phyloP scores from a whole-genome alignment of 371 early-diverging fungal species.

The Mucor saturninus region DNA sequence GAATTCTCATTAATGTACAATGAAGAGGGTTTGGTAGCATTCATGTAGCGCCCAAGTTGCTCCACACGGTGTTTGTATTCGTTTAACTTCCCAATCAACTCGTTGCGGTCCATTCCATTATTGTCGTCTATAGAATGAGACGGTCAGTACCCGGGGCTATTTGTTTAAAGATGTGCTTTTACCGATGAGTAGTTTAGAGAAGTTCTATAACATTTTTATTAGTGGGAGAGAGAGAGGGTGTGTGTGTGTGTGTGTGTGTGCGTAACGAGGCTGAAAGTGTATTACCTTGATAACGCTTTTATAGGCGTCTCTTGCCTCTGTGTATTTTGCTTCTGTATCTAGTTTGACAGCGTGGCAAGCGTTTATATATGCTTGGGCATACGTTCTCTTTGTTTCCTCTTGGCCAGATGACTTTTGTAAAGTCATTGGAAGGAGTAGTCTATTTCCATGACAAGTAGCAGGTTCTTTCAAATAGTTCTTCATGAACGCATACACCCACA shows the following conservation, averaged over 20 bases:
- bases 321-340: conserved; percentile 51
- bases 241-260: too few species aligned
- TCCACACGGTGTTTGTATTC: conserved; percentile 45
- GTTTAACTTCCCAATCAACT: conserved; percentile 43
- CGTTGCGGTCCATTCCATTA: conserved; percentile 25
- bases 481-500: conserved; percentile 25
- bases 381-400: conserved; percentile 27
- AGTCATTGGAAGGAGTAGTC: conserved; percentile 4
- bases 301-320: conserved; percentile 53
- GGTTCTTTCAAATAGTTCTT: conserved; percentile 12
- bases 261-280: background rate
- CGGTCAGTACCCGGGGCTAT: background rate
- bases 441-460: conserved; percentile 13
- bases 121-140: conserved; percentile 9
- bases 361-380: conserved; percentile 50
- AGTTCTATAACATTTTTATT: conserved; percentile 15
- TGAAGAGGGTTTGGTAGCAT: conserved; percentile 22
- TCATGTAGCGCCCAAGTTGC: conserved; percentile 38
- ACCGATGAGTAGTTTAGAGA: conserved; percentile 24
- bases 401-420: conserved; percentile 22
- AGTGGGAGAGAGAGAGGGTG: background rate
- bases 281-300: conserved; percentile 55
- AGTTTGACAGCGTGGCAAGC: conserved; percentile 58
- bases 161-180: background rate
- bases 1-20: conserved; percentile 30